These are phyloP conservation scores for Schrenkiella parvula DNA, from an alignment of 345 rosid genomes.

Conservation along the genomic window DNA sequence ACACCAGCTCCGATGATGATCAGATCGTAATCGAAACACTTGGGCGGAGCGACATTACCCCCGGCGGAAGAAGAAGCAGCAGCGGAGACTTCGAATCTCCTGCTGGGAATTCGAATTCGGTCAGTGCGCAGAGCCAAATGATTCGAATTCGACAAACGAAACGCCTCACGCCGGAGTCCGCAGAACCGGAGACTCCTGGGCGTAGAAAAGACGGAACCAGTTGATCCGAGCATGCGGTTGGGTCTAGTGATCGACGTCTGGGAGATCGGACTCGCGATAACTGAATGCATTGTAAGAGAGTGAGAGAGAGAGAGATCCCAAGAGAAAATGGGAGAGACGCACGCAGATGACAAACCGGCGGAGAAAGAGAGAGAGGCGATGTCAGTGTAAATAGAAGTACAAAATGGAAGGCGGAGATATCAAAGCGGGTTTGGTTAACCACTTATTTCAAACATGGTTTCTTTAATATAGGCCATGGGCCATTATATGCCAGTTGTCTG, in stretches of 20 bases:
- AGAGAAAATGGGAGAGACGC: not conserved
- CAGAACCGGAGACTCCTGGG: slow-evolving; percentile 67
- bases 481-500: no score
- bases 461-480: no score
- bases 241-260: slow-evolving; percentile 41
- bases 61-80: slow-evolving; percentile 24
- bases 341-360: slow-evolving; percentile 11
- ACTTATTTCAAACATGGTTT: no score
- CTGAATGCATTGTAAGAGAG: slow-evolving; percentile 53
- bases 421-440: slow-evolving; percentile 49
- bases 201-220: slow-evolving; percentile 27
- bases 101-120: not conserved
- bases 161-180: slow-evolving; percentile 71
- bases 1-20: slow-evolving; percentile 96
- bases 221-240: slow-evolving; percentile 25
- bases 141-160: slow-evolving; percentile 32
- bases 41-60: slow-evolving; percentile 56
- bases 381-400: slow-evolving; percentile 39
- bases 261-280: slow-evolving; percentile 46
- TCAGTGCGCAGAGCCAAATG: slow-evolving; percentile 20
- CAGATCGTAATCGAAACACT: slow-evolving; percentile 86
- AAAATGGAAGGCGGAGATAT: slow-evolving; percentile 46
- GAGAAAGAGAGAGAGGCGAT: not conserved
- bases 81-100: slow-evolving; percentile 38
- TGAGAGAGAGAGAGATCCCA: not conserved